Evolutionary conservation across 2,329 filamentous ascomycete genomes (phyloP).

Genomic region (Fusarium siculi): DNA sequence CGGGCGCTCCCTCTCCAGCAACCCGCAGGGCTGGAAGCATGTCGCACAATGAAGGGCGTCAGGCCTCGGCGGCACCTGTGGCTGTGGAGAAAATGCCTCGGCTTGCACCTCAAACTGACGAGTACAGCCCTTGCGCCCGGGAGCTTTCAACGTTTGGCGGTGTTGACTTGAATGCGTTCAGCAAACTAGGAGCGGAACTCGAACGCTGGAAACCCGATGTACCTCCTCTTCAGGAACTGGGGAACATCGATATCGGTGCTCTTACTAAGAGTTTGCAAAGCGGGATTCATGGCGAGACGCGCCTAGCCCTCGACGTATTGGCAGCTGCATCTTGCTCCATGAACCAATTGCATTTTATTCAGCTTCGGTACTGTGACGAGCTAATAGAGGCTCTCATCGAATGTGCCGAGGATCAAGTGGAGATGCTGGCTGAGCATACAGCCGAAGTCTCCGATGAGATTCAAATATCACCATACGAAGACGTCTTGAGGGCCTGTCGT

Average conservation of each 20-base stretch:
- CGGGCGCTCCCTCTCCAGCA: constrained; percentile 57
- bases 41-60: constrained; percentile 49
- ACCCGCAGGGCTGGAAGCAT: constrained; percentile 55
- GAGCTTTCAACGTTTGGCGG: constrained; percentile 74
- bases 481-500: constrained; percentile 82
- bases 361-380: constrained; percentile 83
- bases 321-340: constrained; percentile 73
- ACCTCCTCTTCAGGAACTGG: constrained; percentile 80
- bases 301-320: constrained; percentile 86
- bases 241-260: constrained; percentile 89
- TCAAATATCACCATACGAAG: constrained; percentile 85
- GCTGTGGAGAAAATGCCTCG: constrained; percentile 50
- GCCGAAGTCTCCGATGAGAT: constrained; percentile 89
- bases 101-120: constrained; percentile 58
- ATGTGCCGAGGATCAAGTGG: constrained; percentile 89
- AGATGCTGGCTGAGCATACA: constrained; percentile 84
- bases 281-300: constrained; percentile 89
- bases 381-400: constrained; percentile 88
- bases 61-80: constrained; percentile 33
- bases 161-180: constrained; percentile 73
- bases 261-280: constrained; percentile 90
- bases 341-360: constrained; percentile 71
- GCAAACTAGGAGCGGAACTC: constrained; percentile 73
- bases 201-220: constrained; percentile 77
- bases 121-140: constrained; percentile 66